Percentiles rank a stretch among this genome's conserved stretches.
Evolutionary conservation across 371 early-diverging fungal genomes (phyloP).

Genomic region (Mortierella sp.): DNA sequence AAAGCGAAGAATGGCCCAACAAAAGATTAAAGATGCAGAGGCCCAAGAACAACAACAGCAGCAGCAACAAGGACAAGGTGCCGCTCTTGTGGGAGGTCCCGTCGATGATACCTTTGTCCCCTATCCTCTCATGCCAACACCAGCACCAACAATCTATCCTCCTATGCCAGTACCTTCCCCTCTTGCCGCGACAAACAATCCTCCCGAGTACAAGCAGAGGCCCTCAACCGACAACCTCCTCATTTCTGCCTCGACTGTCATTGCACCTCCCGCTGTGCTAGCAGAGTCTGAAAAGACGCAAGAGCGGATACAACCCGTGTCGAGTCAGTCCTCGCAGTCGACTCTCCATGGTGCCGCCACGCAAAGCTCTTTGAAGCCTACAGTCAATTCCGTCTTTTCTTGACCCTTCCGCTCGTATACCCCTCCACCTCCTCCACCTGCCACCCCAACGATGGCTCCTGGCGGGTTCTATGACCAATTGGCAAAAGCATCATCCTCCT

Average conservation of each 20-base stretch:
- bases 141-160: background rate
- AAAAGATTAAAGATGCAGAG: background rate
- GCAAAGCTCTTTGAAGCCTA: background rate
- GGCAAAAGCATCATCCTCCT: background rate
- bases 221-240: constrained; percentile 38
- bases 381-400: background rate
- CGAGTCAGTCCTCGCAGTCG: background rate
- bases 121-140: background rate
- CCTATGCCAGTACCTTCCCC: background rate
- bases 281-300: background rate
- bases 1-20: background rate
- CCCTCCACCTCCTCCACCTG: too few species aligned
- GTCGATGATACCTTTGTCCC: background rate
- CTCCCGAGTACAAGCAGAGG: constrained; percentile 30
- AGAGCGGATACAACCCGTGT: background rate
- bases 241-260: background rate
- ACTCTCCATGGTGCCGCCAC: background rate
- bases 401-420: constrained; percentile 22
- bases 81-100: background rate
- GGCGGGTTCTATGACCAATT: background rate
- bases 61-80: too few species aligned
- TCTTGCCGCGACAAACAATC: background rate
- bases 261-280: background rate
- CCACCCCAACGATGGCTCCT: too few species aligned
- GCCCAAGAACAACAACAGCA: background rate